Evolutionary conservation across 768 basidiomycete species (phyloP).

Genomic region (Lactarius trivialis): DNA sequence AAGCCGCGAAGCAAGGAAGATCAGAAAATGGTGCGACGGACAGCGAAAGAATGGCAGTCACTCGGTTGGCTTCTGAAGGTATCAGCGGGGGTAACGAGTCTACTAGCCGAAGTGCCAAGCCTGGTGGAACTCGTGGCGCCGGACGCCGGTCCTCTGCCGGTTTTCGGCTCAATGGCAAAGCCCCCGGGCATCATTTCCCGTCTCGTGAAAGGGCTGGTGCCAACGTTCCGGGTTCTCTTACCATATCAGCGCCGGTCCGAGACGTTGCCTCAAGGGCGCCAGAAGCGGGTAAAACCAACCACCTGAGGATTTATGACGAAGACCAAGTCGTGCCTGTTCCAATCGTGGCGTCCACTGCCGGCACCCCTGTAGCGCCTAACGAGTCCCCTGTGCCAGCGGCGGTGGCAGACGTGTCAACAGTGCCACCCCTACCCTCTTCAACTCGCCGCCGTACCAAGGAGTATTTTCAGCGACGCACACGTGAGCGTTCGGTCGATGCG

Average conservation of each 20-base stretch:
- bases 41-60: neutral
- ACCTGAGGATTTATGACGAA: neutral
- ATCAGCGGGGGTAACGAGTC: neutral
- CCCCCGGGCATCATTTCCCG: neutral
- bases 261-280: neutral
- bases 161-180: neutral
- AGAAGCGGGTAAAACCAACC: constrained; percentile 4
- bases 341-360: neutral
- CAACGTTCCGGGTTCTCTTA: neutral
- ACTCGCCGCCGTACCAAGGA: constrained; percentile 19
- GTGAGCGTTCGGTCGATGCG: constrained; percentile 18
- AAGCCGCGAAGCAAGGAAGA: neutral
- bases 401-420: neutral
- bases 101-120: neutral
- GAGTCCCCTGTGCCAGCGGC: neutral
- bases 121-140: neutral
- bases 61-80: neutral
- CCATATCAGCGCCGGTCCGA: neutral
- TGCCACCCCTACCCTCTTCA: constrained; percentile 14
- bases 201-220: neutral
- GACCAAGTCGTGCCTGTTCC: neutral
- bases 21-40: neutral
- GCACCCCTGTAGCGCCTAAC: neutral
- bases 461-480: constrained; percentile 20
- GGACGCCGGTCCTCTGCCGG: neutral